These are phyloP conservation scores for Picea mariana DNA, from an alignment of 83 land plant species.

Conservation along the genomic window DNA sequence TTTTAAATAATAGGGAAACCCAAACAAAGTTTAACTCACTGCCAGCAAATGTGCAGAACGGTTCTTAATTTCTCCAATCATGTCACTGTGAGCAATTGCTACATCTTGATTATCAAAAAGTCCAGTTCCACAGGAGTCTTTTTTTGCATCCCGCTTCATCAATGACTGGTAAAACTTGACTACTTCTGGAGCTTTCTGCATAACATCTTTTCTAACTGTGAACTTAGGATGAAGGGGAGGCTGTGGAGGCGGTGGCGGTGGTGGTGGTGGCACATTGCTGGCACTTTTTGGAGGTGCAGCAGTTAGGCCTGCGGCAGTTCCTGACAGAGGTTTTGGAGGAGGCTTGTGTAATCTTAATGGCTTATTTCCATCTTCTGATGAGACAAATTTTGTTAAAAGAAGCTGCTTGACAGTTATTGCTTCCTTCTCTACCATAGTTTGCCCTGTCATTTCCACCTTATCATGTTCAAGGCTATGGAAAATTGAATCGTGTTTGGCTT, in stretches of 20 bases:
- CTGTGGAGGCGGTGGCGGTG: conserved; percentile 47
- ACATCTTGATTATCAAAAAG: conserved; percentile 31
- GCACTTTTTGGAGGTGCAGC: conserved; percentile 40
- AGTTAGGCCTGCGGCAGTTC: conserved; percentile 1
- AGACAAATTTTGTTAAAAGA: neutral
- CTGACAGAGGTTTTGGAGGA: conserved; percentile 71
- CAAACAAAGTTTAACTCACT: conserved; percentile 48
- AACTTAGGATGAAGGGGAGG: conserved; percentile 25
- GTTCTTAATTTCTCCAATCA: conserved; percentile 99
- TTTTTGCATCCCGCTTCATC: conserved; percentile 86
- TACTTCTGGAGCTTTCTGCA: conserved; percentile 76
- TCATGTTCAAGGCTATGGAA: neutral
- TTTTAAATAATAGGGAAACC: neutral
- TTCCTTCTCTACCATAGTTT: neutral
- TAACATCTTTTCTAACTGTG: conserved; percentile 47
- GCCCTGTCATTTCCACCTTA: neutral
- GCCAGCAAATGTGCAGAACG: conserved; percentile 92
- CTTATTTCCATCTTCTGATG: conserved; percentile 21
- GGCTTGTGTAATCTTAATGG: conserved; percentile 75
- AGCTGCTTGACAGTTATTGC: neutral
- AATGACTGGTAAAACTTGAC: conserved; percentile 96
- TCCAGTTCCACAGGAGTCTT: conserved; percentile 45
- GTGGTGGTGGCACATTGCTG: conserved; percentile 40
- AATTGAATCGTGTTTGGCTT: neutral
- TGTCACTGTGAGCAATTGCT: conserved; percentile 51